These are phyloP conservation scores for Acanthamoeba sp. DNA, from an alignment of 208 protist species.

Conservation along the genomic window DNA sequence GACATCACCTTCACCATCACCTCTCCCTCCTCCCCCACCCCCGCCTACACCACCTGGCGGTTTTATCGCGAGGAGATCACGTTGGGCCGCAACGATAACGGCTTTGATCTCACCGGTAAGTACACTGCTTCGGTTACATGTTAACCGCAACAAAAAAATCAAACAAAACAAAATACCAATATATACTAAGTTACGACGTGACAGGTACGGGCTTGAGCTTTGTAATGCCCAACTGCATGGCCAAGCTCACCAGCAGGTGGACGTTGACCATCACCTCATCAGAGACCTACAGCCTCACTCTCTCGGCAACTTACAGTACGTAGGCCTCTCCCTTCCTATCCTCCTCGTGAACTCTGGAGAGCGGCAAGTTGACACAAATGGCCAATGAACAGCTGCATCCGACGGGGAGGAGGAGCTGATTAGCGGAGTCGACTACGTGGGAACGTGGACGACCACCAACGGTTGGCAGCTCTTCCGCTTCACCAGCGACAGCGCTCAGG, in stretches of 20 bases:
- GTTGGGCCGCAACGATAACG: neutral
- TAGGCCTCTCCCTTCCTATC: neutral
- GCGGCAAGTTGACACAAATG: no score
- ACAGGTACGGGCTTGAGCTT: neutral
- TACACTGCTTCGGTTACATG: neutral
- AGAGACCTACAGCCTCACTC: neutral
- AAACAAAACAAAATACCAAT: no score
- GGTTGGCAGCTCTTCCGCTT: neutral
- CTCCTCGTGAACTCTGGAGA: neutral
- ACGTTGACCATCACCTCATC: neutral
- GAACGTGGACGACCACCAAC: neutral
- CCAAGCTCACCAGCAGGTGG: neutral
- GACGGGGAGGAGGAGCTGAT: neutral
- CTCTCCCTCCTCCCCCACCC: neutral
- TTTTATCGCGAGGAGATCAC: neutral
- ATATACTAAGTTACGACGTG: neutral
- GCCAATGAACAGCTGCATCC: neutral
- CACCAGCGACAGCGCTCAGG: neutral
- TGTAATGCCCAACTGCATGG: slow-evolving; percentile 23
- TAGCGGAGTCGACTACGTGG: neutral
- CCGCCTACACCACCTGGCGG: neutral
- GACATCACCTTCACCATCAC: neutral
- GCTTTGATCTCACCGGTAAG: neutral
- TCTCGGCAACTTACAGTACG: neutral
- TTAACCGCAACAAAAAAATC: neutral